Conservation (phyloP, 257 asterid species). For the Plantago major region DNA sequence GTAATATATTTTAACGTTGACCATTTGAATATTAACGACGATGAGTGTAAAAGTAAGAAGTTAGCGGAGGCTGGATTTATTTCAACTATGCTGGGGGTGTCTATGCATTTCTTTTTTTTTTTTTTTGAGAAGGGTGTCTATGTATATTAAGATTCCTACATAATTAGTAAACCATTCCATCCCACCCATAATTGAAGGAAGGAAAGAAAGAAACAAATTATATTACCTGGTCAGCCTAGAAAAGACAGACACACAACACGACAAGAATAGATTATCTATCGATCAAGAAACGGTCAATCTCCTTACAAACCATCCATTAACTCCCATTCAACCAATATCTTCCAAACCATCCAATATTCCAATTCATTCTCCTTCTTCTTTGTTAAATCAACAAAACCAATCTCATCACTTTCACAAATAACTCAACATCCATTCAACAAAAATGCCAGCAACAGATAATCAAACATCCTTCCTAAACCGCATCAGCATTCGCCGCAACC, state of each 20-base stretch:
- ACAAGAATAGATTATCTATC: not conserved
- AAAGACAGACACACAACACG: not conserved
- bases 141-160: too few species aligned
- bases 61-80: too few species aligned
- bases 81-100: too few species aligned
- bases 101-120: too few species aligned
- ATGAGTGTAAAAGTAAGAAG: too few species aligned
- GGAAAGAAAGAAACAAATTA: too few species aligned
- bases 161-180: too few species aligned
- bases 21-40: too few species aligned
- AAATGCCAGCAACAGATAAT: slow-evolving; percentile 58
- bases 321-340: slow-evolving; percentile 24
- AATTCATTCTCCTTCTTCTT: not conserved
- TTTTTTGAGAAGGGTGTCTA: too few species aligned
- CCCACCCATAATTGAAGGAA: too few species aligned
- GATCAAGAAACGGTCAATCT: slow-evolving; percentile 29
- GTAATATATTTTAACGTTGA: too few species aligned
- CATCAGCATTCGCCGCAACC: slow-evolving; percentile 91
- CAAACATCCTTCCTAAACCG: slow-evolving; percentile 81
- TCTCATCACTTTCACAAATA: not conserved
- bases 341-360: slow-evolving; percentile 25
- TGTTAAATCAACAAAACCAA: not conserved
- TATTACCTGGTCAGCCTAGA: too few species aligned
- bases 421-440: not conserved
- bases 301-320: slow-evolving; percentile 27